Percentiles rank a stretch among this genome's conserved stretches.
phyloP scores from a whole-genome alignment of 345 rosid species.

The Citrus australasica region DNA sequence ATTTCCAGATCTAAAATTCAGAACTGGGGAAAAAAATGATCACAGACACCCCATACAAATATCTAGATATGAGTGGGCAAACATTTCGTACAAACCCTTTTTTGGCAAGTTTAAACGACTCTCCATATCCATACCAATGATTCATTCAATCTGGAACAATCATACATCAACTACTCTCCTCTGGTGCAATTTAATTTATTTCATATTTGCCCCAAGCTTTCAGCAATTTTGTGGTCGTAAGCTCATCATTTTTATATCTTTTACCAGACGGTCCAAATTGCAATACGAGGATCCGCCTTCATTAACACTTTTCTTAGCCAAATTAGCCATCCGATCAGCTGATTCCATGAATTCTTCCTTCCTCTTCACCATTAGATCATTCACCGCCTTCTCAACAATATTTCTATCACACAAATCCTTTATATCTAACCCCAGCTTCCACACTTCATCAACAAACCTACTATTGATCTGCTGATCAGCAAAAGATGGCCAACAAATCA shows the following conservation, averaged over 20 bases:
- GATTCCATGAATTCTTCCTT: neutral
- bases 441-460: neutral
- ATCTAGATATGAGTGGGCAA: too few relatives aligned
- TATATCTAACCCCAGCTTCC: neutral
- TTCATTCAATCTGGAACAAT: too few relatives aligned
- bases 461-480: neutral
- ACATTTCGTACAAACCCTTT: too few relatives aligned
- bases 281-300: neutral
- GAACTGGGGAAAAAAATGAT: too few relatives aligned
- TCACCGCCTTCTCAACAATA: neutral
- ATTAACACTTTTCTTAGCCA: neutral
- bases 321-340: neutral
- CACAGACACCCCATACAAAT: too few relatives aligned
- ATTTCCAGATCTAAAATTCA: too few relatives aligned
- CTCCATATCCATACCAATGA: too few relatives aligned
- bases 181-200: too few relatives aligned
- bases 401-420: neutral
- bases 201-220: too few relatives aligned
- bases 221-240: neutral
- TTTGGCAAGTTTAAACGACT: too few relatives aligned
- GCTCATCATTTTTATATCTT: neutral
- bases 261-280: neutral
- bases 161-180: too few relatives aligned
- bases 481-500: neutral
- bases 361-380: neutral